Conservation (phyloP, 2,329 filamentous ascomycete species). For the Cladobotryum mycophilum region DNA sequence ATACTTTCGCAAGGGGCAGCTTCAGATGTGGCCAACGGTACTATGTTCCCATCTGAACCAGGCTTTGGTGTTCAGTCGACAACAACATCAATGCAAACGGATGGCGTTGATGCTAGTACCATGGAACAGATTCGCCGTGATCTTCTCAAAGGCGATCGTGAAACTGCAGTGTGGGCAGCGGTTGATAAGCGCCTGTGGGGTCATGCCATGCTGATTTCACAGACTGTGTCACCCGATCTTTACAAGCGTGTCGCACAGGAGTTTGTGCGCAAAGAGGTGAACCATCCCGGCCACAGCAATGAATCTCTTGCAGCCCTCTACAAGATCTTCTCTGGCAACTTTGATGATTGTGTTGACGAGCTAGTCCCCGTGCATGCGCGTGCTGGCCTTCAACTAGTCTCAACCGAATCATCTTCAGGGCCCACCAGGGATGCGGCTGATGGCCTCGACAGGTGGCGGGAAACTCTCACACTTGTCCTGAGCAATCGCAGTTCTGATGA, state of each 20-base stretch:
- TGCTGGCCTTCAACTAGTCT: conserved; percentile 86
- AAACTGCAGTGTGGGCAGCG: conserved; percentile 88
- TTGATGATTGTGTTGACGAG: conserved; percentile 91
- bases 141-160: conserved; percentile 74
- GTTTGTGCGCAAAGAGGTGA: conserved; percentile 92
- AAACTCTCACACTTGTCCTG: conserved; percentile 78
- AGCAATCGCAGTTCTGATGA: conserved; percentile 85
- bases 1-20: conserved; percentile 58
- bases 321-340: conserved; percentile 87
- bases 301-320: conserved; percentile 89
- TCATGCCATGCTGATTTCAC: conserved; percentile 86
- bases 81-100: conserved; percentile 43
- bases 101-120: conserved; percentile 62
- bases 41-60: conserved; percentile 18
- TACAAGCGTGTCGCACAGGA: conserved; percentile 95
- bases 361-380: conserved; percentile 88
- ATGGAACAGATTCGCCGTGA: conserved; percentile 67
- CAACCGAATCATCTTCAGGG: conserved; percentile 57
- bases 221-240: conserved; percentile 68
- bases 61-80: conserved; percentile 21
- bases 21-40: conserved; percentile 20
- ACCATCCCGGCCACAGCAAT: conserved; percentile 69
- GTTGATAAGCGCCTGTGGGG: conserved; percentile 94
- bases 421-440: conserved; percentile 67
- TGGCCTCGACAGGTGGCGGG: conserved; percentile 88